phyloP scores from a whole-genome alignment of 2,329 filamentous ascomycete genomes.

The Cordyceps tenuipes region DNA sequence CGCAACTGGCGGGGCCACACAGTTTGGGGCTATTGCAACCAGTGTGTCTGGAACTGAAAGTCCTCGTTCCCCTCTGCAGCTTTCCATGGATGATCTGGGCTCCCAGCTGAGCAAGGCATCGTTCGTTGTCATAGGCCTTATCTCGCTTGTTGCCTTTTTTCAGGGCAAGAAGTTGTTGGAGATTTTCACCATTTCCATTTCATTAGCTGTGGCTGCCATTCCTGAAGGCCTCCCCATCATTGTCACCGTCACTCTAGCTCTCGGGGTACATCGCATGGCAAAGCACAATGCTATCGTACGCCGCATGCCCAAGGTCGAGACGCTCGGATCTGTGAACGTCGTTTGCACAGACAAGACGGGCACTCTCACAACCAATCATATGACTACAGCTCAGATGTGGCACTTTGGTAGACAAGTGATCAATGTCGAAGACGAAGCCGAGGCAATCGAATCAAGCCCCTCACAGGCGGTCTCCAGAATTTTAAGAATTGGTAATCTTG shows the following conservation, averaged over 20 bases:
- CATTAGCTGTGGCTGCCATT: slow-evolving; percentile 90
- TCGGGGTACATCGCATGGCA: slow-evolving; percentile 95
- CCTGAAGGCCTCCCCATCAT: slow-evolving; percentile 96
- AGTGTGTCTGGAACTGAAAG: slow-evolving; percentile 93
- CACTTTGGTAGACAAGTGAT: slow-evolving; percentile 64
- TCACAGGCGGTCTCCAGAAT: slow-evolving; percentile 72
- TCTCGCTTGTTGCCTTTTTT: slow-evolving; percentile 81
- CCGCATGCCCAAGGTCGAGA: slow-evolving; percentile 93
- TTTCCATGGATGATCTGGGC: slow-evolving; percentile 96
- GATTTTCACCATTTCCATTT: slow-evolving; percentile 96
- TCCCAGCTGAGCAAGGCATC: slow-evolving; percentile 96
- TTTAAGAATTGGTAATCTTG: slow-evolving; percentile 87
- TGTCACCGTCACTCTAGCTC: slow-evolving; percentile 88
- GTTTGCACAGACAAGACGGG: slow-evolving; percentile 96
- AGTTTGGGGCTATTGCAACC: slow-evolving; percentile 93
- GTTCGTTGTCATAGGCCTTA: slow-evolving; percentile 86
- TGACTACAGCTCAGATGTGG: slow-evolving; percentile 97
- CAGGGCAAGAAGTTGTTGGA: slow-evolving; percentile 86
- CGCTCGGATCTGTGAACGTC: slow-evolving; percentile 97
- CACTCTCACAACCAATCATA: slow-evolving; percentile 93
- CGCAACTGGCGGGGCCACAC: slow-evolving; percentile 84
- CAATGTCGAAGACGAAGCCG: slow-evolving; percentile 46
- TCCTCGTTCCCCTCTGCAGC: slow-evolving; percentile 82
- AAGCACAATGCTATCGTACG: slow-evolving; percentile 91
- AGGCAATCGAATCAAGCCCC: slow-evolving; percentile 47